These are phyloP conservation scores for Agaricus sinodeliciosus DNA, from an alignment of 768 basidiomycete genomes.

Conservation along the genomic window DNA sequence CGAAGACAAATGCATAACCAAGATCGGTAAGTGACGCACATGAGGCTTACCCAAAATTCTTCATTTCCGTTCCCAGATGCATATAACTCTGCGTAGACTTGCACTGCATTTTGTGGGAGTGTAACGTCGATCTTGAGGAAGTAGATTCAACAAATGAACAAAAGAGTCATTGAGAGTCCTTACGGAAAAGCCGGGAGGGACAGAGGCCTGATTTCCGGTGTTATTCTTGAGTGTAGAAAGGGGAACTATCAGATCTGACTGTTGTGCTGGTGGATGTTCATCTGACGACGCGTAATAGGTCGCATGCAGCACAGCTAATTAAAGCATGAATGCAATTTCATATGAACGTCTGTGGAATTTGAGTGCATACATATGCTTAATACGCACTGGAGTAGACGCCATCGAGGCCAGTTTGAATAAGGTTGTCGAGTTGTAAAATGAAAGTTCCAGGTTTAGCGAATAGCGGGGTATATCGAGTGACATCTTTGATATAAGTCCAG, in stretches of 20 bases:
- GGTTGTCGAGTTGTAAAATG: slow-evolving; percentile 69
- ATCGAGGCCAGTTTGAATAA: slow-evolving; percentile 48
- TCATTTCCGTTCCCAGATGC: slow-evolving; percentile 53
- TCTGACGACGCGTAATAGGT: slow-evolving; percentile 64
- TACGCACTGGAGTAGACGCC: slow-evolving; percentile 64
- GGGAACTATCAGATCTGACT: slow-evolving; percentile 62
- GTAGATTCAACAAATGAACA: background rate
- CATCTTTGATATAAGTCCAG: slow-evolving; percentile 76
- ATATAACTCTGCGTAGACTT: slow-evolving; percentile 63
- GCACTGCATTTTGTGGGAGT: slow-evolving; percentile 60
- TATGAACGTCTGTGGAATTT: background rate
- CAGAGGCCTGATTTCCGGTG: slow-evolving; percentile 67
- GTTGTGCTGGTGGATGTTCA: slow-evolving; percentile 48
- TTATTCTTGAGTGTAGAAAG: slow-evolving; percentile 57
- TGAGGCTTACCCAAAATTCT: slow-evolving; percentile 65
- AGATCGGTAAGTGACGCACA: background rate
- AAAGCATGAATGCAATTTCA: background rate
- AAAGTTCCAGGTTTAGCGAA: slow-evolving; percentile 64
- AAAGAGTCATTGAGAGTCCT: background rate
- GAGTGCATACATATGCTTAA: background rate
- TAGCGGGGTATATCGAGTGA: slow-evolving; percentile 64
- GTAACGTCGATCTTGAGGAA: slow-evolving; percentile 54
- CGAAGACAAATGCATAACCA: background rate
- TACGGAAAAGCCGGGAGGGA: slow-evolving; percentile 71
- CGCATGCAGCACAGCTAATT: slow-evolving; percentile 55